Evolutionary conservation across 371 early-diverging fungal species (phyloP).

Genomic region (Batkoa obscura): DNA sequence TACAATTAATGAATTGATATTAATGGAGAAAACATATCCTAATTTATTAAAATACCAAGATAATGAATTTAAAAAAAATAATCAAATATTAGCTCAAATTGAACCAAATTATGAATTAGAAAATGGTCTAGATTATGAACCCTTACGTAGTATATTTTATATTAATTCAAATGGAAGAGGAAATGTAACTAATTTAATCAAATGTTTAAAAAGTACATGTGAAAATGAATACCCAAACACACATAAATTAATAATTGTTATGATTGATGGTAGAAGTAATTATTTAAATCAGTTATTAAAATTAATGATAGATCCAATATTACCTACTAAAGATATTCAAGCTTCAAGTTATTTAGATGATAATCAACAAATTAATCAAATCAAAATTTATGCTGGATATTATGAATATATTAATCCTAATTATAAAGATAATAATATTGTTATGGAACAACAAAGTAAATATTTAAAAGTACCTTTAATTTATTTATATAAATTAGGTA

Average conservation of each 20-base stretch:
- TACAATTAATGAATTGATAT: too few relatives aligned
- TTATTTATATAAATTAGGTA: background rate
- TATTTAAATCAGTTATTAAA: too few relatives aligned
- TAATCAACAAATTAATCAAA: background rate
- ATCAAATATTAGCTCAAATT: background rate
- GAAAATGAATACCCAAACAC: background rate
- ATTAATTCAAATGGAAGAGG: background rate
- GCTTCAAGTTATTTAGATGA: background rate
- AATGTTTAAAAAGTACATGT: background rate
- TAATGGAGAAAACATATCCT: too few relatives aligned
- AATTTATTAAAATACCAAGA: too few relatives aligned
- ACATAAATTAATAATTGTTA: background rate
- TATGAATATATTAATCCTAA: background rate
- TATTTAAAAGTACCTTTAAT: background rate
- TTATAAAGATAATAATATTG: background rate
- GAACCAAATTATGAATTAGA: slow-evolving; percentile 1
- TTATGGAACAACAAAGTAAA: background rate
- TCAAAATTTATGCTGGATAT: background rate
- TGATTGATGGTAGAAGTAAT: background rate
- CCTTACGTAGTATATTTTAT: background rate
- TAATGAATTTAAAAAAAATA: too few relatives aligned
- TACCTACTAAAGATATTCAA: background rate
- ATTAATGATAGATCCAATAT: background rate
- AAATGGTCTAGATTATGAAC: background rate
- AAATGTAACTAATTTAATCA: background rate